These are phyloP conservation scores for Thymus mandschuricus DNA, from an alignment of 257 asterid genomes.

Conservation along the genomic window DNA sequence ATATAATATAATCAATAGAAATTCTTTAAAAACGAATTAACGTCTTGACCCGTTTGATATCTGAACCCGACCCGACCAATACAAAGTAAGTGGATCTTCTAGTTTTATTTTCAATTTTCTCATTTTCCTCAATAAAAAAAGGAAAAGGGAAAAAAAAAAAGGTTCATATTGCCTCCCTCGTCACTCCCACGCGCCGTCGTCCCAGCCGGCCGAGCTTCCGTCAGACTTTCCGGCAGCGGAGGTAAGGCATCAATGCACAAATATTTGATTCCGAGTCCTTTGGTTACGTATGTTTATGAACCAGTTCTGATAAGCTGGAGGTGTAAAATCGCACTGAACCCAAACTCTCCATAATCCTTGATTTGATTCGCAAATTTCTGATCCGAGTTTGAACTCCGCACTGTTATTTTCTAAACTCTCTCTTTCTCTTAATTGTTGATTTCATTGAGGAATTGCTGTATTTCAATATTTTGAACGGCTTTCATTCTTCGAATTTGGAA, in stretches of 20 bases:
- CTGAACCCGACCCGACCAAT: too few species aligned
- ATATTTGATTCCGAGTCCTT: background rate
- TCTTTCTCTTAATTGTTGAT: background rate
- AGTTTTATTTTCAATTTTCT: background rate
- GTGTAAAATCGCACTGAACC: constrained; percentile 8
- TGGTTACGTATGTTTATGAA: background rate
- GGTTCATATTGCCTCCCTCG: background rate
- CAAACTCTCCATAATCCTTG: background rate
- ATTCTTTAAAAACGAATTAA: too few species aligned
- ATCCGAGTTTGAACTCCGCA: background rate
- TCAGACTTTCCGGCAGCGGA: background rate
- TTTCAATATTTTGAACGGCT: background rate
- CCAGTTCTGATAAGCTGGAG: constrained; percentile 9
- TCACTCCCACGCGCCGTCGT: constrained; percentile 15
- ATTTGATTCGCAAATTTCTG: constrained; percentile 8
- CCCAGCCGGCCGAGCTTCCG: constrained; percentile 1
- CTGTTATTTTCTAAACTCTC: background rate
- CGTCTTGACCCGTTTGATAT: too few species aligned
- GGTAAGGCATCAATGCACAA: constrained; percentile 1
- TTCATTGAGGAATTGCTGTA: background rate
- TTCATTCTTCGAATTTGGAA: constrained; percentile 1
- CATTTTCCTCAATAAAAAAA: too few species aligned
- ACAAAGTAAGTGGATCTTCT: background rate
- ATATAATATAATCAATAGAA: too few species aligned
- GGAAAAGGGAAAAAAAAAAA: too few species aligned